phyloP scores from a whole-genome alignment of 2,329 filamentous ascomycete genomes.

The Arthroderma sp. region DNA sequence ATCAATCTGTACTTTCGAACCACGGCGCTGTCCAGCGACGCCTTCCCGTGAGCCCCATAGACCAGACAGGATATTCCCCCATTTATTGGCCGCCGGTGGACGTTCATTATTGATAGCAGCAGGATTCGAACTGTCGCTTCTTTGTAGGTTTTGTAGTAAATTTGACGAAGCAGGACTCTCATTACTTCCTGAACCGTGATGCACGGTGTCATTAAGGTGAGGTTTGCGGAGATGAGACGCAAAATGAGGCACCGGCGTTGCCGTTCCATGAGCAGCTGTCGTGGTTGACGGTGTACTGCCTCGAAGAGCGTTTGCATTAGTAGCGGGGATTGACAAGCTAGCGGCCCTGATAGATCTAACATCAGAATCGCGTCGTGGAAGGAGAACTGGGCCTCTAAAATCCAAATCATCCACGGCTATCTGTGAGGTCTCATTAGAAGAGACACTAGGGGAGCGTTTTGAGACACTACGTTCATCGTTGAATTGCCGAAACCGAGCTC shows the following conservation, averaged over 20 bases:
- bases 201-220: slow-evolving; percentile 12
- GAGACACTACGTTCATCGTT: slow-evolving; percentile 21
- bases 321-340: slow-evolving; percentile 33
- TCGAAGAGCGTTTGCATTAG: slow-evolving; percentile 29
- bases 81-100: slow-evolving; percentile 30
- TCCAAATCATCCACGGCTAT: slow-evolving; percentile 23
- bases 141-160: slow-evolving; percentile 39
- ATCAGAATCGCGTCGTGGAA: slow-evolving; percentile 29
- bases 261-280: slow-evolving; percentile 37
- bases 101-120: slow-evolving; percentile 35
- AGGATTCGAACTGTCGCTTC: slow-evolving; percentile 38
- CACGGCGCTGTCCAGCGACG: background rate
- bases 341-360: slow-evolving; percentile 30
- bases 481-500: slow-evolving; percentile 35
- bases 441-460: slow-evolving; percentile 31
- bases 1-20: no score
- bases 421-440: slow-evolving; percentile 30
- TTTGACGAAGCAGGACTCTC: slow-evolving; percentile 41
- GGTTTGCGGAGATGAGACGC: slow-evolving; percentile 24
- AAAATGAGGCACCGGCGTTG: slow-evolving; percentile 43
- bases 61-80: slow-evolving; percentile 43
- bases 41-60: slow-evolving; percentile 39
- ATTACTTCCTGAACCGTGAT: slow-evolving; percentile 14
- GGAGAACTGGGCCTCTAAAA: slow-evolving; percentile 13
- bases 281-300: slow-evolving; percentile 39